Evolutionary conservation across 192 early-diverging fungal genomes (phyloP), one percentile per base, ranked within the genome.

Genomic region (Glomus cerebriforme): DNA sequence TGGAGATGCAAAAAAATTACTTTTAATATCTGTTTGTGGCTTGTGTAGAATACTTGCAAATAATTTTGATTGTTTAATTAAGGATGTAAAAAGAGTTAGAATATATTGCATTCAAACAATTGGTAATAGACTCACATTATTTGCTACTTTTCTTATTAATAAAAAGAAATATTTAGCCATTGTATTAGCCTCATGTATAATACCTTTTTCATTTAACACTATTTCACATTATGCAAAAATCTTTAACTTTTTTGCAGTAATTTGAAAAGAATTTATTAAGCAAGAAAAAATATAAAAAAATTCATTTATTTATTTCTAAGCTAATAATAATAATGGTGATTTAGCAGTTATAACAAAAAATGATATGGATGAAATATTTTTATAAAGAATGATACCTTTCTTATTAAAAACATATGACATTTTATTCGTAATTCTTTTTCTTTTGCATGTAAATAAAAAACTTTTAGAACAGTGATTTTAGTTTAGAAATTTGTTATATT

Each of bases 111-210:
- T 78, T 70, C 65, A 78, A 59, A 22, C 58, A 27, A 78, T 78
- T 34, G 37, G 76, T 27, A 19, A 77, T 54, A 49, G 62, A 15
- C 31, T 78, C 47, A 78, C 77, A 13, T 58, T 78, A 59, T 78
- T 78, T 69, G 22, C 77, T 43, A 37, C 31, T 59, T 78, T 65
- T 9, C 62, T 78, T 13, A 58, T 35, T 31, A 65, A 54, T 1
- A 67, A 70, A 70, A 78, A 70, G 37, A 70, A 78, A 34, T 78
- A 78, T 70, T 78, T 78, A 34, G 77, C 62, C 34, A 34, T 77
- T 24, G 75, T 35, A 63, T 77, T 77, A 13, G 75, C 75, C 13
- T 77, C 76, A n/a, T 68, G 63, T 19, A 65, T 77, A 77, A 65
- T 77, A 54, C 74, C 74, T 13, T 75, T 75, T 70, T 70, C 68